Percentiles rank a stretch among this genome's conserved stretches.
phyloP scores from a whole-genome alignment of 768 basidiomycete genomes.

The Paxillus ammoniavirescens region DNA sequence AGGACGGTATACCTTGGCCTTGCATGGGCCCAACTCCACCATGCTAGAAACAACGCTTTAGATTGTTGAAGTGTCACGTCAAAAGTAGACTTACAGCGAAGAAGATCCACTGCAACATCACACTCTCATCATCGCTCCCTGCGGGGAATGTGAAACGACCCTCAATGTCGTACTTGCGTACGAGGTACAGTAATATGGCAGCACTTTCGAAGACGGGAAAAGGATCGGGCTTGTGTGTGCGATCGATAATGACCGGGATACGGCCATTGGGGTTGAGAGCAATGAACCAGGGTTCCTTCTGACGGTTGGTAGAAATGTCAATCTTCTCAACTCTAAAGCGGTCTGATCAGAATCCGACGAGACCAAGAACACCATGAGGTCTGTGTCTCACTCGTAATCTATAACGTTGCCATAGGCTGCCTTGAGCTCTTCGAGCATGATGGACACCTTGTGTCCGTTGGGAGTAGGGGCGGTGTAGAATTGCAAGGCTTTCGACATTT shows the following conservation, averaged over 20 bases:
- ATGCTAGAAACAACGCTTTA: conserved; percentile 43
- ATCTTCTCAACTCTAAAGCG: conserved; percentile 47
- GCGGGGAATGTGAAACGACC: conserved; percentile 66
- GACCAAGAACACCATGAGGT: background rate
- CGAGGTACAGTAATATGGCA: conserved; percentile 82
- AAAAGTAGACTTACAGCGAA: conserved; percentile 52
- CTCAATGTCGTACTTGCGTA: conserved; percentile 79
- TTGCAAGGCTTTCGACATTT: conserved; percentile 25
- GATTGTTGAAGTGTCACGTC: background rate
- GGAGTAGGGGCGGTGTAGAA: conserved; percentile 50
- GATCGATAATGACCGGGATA: conserved; percentile 68
- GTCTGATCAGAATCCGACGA: background rate
- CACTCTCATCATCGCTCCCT: conserved; percentile 59
- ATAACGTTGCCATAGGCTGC: conserved; percentile 43
- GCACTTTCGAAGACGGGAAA: conserved; percentile 75
- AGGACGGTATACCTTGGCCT: conserved; percentile 48
- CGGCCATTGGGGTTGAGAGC: conserved; percentile 71
- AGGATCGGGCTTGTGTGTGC: conserved; percentile 45
- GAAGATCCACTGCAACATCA: conserved; percentile 85
- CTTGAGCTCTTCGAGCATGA: conserved; percentile 64
- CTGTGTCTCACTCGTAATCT: conserved; percentile 47
- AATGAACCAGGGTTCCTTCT: conserved; percentile 83
- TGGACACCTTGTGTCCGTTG: conserved; percentile 52
- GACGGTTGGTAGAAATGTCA: conserved; percentile 60
- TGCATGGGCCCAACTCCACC: conserved; percentile 89